phyloP scores from a whole-genome alignment of 768 basidiomycete genomes.

The Leccinum subtestaceum region DNA sequence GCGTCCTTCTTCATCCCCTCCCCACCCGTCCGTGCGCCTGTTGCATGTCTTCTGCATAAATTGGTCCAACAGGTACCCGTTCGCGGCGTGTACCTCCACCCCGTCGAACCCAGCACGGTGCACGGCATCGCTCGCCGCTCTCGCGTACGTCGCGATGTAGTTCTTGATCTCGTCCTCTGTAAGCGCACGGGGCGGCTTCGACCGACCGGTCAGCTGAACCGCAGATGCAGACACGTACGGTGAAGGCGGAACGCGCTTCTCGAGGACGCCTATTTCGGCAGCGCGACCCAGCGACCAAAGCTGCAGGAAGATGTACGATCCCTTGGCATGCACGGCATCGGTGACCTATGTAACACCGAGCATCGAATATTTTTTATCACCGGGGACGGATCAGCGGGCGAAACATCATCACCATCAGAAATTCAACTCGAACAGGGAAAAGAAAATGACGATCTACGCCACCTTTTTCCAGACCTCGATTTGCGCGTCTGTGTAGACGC shows the following conservation, averaged over 20 bases:
- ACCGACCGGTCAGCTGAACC: not conserved
- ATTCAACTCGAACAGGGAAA: not conserved
- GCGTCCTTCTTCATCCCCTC: not conserved
- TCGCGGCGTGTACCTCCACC: not conserved
- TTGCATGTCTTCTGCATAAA: not conserved
- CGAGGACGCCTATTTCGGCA: not conserved
- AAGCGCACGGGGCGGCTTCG: not conserved
- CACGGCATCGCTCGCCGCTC: not conserved
- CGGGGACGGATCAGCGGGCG: not conserved
- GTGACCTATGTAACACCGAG: not conserved
- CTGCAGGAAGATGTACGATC: not conserved
- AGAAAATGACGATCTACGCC: not conserved
- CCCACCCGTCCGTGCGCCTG: not conserved
- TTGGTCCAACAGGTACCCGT: not conserved
- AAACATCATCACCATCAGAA: not conserved
- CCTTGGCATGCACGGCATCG: not conserved
- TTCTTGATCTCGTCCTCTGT: not conserved
- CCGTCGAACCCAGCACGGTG: not conserved
- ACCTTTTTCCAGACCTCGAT: not conserved
- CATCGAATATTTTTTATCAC: not conserved
- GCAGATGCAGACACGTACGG: not conserved
- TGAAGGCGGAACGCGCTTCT: not conserved
- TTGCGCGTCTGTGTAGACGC: not conserved
- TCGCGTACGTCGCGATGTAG: not conserved
- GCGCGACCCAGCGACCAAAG: not conserved